Percentiles rank a stretch among this genome's conserved stretches.
These are phyloP conservation scores for Saccharomycopsis vini DNA, from an alignment of 805 yeast species.

Conservation along the genomic window DNA sequence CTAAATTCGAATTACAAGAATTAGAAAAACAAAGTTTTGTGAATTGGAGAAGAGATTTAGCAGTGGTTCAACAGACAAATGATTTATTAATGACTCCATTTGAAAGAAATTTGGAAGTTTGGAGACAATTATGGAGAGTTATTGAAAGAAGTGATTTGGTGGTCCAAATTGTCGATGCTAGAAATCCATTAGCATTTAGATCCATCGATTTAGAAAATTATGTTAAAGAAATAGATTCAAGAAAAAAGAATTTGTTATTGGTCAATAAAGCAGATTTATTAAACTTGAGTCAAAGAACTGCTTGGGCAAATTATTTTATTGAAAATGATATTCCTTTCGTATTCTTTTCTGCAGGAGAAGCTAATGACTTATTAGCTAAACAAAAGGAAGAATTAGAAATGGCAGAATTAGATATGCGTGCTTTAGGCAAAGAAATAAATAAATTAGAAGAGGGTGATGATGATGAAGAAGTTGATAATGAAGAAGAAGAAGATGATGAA, in stretches of 20 bases:
- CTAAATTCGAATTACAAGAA: slow-evolving; percentile 71
- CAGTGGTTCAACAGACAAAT: slow-evolving; percentile 71
- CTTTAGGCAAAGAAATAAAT: slow-evolving; percentile 1
- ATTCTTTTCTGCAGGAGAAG: slow-evolving; percentile 85
- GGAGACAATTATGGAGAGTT: slow-evolving; percentile 98
- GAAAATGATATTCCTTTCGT: slow-evolving; percentile 67
- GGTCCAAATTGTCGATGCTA: slow-evolving; percentile 95
- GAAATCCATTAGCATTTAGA: slow-evolving; percentile 86
- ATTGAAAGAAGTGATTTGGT: slow-evolving; percentile 89
- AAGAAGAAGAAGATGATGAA: slow-evolving; percentile 22
- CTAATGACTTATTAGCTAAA: slow-evolving; percentile 65
- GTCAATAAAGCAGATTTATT: slow-evolving; percentile 92
- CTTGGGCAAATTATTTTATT: slow-evolving; percentile 82
- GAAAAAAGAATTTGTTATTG: slow-evolving; percentile 70
- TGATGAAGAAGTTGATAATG: slow-evolving; percentile 22
- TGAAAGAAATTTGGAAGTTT: slow-evolving; percentile 93
- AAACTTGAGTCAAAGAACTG: slow-evolving; percentile 62
- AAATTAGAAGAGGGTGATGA: slow-evolving; percentile 20
- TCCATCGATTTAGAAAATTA: slow-evolving; percentile 81
- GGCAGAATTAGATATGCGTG: slow-evolving; percentile 7
- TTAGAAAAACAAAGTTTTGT: slow-evolving; percentile 85
- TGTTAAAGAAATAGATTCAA: slow-evolving; percentile 66
- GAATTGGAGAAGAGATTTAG: slow-evolving; percentile 89
- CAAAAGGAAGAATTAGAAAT: slow-evolving; percentile 40
- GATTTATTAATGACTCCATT: slow-evolving; percentile 86